Base-by-base conservation (phyloP, 2,329 filamentous ascomycete species). In the Myriosclerotinia curreyana region DNA sequence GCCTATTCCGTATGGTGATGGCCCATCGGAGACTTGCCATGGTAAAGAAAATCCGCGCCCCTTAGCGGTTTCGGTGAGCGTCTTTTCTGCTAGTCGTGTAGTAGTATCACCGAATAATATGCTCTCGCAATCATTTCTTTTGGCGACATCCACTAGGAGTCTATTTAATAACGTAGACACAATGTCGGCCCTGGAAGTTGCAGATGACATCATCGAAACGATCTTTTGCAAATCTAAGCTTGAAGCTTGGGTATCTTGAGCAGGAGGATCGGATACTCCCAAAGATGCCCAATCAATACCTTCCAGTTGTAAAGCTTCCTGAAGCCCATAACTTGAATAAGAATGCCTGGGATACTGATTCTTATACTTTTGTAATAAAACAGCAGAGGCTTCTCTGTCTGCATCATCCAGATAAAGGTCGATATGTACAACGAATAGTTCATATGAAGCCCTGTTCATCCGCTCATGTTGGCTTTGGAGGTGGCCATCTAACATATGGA, bases 61-160 rank as follows among this genome's bases (percentile, higher is more conserved):
- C 77, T 96, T 97, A 31, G 94, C 92, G 2, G 94, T 92, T 77
- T 95, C 91, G 8, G 91, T 82, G 17, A 99, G 84, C 0, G 92
- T 91, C 72, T 91, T 87, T 69, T 94, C 91, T 5, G 95, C 94
- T 38, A 99, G 85, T 20, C 87, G 85, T 6, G 92, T 97, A 25
- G 95, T 96, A 69, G 86, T 96, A 76, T 94, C 88, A 28, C 91
- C 93, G 76, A 95, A 88, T 1, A 98, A 77, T 50, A 98, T 82
- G 15, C 86, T 86, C 68, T 88, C 84, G 74, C 87, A 95, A 15
- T 74, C 77, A 36, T 82, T 77, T 20, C 79, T 75, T 66, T 83
- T 81, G 12, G 90, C 90, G 52, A 85, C 79, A 52, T 84, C 79
- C 59, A 92, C 79, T 40, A 97, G 82, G 6, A 96, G 79, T 69